Evolutionary conservation across 306 rosid genomes (phyloP), one percentile per base, ranked within the genome.

Genomic region (Cucumis melo): DNA sequence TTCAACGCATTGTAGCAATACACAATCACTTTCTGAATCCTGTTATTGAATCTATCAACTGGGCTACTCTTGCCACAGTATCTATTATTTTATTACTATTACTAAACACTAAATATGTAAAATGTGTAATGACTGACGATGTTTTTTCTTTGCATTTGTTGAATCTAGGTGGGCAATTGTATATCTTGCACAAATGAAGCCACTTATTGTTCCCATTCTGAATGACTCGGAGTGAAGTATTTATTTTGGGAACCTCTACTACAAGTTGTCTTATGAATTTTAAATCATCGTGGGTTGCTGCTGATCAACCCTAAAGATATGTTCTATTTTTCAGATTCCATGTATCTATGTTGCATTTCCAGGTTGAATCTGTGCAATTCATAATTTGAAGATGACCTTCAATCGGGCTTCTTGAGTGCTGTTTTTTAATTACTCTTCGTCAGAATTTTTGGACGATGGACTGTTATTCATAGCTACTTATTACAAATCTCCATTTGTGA

Each of bases 181-280:
- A 75, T 93, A 91, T 80, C 85, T 93, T 81, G 98, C 98, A 42
- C 98, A 93, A 84, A 91, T 91, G 98, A 93, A 93, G 61, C 98
- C 98, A 0, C 96, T 93, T 77, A 93, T 93, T n/a, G 97, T 93
- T 72, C 98, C 98, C 8, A 83, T 93, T 80, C 85, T 93, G 79
- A 93, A 58, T 48, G 97, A 93, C 63, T 91, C 88, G 5, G 96
- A 90, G 82, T 93, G 81, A 86, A 58, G 82, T 53, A 81, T 42
- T 73, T 6, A 51, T 36, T 63, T 46, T 46, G 70, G 29, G 73
- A 67, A 80, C 36, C 23, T 8, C 12, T 54, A 14, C 65, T 17
- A 34, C 14, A 29, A 51, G 21, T 70, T 70, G 57, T 70, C 21
- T 23, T 23, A 15, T 14, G 54, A 48, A 71, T 39, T 15, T 15